Base-by-base conservation (phyloP, 75 land plant genomes). In the Gnetum montanum region DNA sequence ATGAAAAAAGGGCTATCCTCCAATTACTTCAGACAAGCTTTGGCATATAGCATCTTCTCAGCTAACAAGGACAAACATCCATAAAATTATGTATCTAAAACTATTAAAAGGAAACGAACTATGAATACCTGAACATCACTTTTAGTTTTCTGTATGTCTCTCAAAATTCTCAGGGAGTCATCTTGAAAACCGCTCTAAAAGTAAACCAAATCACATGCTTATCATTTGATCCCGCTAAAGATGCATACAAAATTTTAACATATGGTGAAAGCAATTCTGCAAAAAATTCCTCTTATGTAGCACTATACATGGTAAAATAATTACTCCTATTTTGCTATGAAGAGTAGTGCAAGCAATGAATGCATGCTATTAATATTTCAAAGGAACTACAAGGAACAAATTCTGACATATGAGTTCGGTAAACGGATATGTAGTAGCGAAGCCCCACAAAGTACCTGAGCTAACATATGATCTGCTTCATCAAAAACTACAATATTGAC, bases 401-500 rank as follows among this genome's bases (percentile, higher is more conserved):
- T n/a, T n/a, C n/a, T n/a, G n/a, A n/a, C n/a, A n/a, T n/a, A n/a
- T n/a, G n/a, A n/a, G n/a, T n/a, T n/a, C n/a, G n/a, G n/a, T n/a
- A n/a, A n/a, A n/a, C n/a, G n/a, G n/a, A n/a, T n/a, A n/a, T n/a
- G n/a, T n/a, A n/a, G n/a, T n/a, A n/a, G n/a, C n/a, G n/a, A n/a
- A n/a, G n/a, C n/a, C n/a, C 43, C 43, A 3, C 16, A 0, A 41
- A 41, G 12, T 71, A 91, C 94, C 89, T 92, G 90, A 49, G 80
- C 98, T 7, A 93, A 63, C 98, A 93, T 93, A 49, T 93, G 95
- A 60, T 93, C 98, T 29, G 98, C 98, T 63, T 93, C 98, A 73
- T 93, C 98, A 80, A 84, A 93, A 19, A 93, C 98, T 62, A 93
- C 79, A 37, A 93, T 85, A 62, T 79, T 79, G 60, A 93, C 61